These are phyloP conservation scores for Coemansia sp. DNA, from an alignment of 192 early-diverging fungal species.

Conservation along the genomic window DNA sequence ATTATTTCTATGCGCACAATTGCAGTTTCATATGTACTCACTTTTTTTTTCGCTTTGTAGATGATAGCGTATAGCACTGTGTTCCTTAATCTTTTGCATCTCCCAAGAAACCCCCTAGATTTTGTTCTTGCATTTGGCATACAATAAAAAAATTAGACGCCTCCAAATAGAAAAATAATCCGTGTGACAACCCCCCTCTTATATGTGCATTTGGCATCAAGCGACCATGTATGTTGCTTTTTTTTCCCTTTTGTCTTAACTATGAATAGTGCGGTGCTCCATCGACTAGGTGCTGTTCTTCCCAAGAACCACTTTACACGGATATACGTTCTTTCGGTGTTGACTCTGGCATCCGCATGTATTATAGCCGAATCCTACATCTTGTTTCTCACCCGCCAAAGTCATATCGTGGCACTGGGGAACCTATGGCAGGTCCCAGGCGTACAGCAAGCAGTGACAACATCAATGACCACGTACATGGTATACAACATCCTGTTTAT, in stretches of 20 bases:
- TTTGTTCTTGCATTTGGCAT: too few relatives aligned
- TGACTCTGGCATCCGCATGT: constrained; percentile 35
- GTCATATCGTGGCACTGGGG: constrained; percentile 5
- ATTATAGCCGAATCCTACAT: constrained; percentile 45
- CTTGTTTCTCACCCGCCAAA: constrained; percentile 23
- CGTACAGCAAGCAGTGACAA: constrained; percentile 30
- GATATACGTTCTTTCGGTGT: constrained; percentile 22
- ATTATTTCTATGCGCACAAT: constrained; percentile 1
- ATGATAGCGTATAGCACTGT: constrained; percentile 25
- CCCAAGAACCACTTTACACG: constrained; percentile 27
- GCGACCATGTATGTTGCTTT: too few relatives aligned
- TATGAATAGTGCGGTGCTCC: background rate
- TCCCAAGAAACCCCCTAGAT: too few relatives aligned
- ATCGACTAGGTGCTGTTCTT: constrained; percentile 9
- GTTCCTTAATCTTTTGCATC: too few relatives aligned
- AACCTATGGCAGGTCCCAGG: constrained; percentile 40
- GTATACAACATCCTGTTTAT: constrained; percentile 53
- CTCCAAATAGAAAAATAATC: too few relatives aligned
- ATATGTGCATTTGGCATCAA: too few relatives aligned
- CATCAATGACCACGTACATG: constrained; percentile 41
- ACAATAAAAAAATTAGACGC: too few relatives aligned
- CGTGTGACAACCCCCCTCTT: too few relatives aligned
- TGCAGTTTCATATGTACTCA: background rate
- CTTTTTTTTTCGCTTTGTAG: constrained; percentile 17
- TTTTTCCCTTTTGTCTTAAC: too few relatives aligned